Evolutionary conservation across 78 protist species (phyloP), one percentile per base, ranked within the genome.

Genomic region (Dictyostelium firmibasis): DNA sequence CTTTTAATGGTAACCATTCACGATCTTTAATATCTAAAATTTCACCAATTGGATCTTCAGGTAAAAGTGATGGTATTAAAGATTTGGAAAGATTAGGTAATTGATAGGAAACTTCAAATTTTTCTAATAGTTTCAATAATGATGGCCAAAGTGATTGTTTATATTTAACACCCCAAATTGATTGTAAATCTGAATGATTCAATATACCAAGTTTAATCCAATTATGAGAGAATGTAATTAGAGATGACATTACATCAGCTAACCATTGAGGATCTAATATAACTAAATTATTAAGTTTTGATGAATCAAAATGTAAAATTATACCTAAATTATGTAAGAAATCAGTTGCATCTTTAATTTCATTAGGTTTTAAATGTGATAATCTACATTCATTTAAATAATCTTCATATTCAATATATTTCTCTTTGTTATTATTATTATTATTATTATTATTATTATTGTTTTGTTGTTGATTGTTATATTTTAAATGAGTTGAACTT

Each of bases 221-320:
- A 67, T 70, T 85, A 62, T 93, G 92, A 25, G 91, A 82, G 70
- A 86, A 82, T 10, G 96, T 93, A 44, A 93, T 84, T 20, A 93
- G 77, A 2, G 91, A 78, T 6, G 76, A 33, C 92, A 93, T 86
- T 57, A 93, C 91, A 43, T 93, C 93, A 2, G 91, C 93, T 18
- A 93, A n/a, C 96, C 96, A 93, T 62, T 93, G 96, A 3, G 96
- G 96, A 70, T 85, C 89, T 5, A 93, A 91, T 3, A 93, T 74
- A 25, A 93, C 96, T 7, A 86, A 72, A 33, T 93, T 81, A 35
- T 72, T 86, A 18, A 93, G 67, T 8, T 83, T 70, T 43, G 96
- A 87, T 62, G 91, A 78, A 44, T 92, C 72, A 69, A 50, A 92
- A 33, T 92, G 91, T 1, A 92, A 33, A 13, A 92, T 75, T 43